Evolutionary conservation across 202 grass and related monocot species (phyloP).

Genomic region (Schoenoplectus tabernaemontani): DNA sequence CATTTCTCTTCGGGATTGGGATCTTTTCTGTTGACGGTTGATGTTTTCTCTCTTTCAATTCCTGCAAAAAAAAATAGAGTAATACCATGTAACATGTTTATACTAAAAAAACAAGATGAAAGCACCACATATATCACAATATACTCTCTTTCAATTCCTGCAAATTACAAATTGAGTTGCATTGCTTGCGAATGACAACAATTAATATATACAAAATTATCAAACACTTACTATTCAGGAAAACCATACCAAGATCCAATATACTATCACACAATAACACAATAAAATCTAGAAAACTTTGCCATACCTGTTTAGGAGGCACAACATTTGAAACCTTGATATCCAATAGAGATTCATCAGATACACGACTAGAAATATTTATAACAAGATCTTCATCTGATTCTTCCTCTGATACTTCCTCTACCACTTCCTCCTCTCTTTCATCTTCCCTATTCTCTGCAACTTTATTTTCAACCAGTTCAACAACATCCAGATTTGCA

Average conservation of each 20-base stretch:
- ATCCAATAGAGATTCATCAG: conserved; percentile 32
- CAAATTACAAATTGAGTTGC: neutral
- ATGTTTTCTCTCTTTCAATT: conserved; percentile 16
- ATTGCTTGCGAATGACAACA: neutral
- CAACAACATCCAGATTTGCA: conserved; percentile 6
- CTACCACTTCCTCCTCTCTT: neutral
- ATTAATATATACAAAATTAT: conserved; percentile 16
- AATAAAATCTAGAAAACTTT: neutral
- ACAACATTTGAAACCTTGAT: conserved; percentile 23
- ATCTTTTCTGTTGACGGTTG: conserved; percentile 24
- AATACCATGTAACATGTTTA: neutral
- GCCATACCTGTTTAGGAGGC: conserved; percentile 32
- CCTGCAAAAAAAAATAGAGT: conserved; percentile 29
- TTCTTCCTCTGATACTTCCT: conserved; percentile 36
- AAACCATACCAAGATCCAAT: neutral
- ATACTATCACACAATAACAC: neutral
- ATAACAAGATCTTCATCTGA: conserved; percentile 79
- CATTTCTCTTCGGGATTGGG: conserved; percentile 28
- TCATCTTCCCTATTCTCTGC: neutral
- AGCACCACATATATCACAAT: neutral
- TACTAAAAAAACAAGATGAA: neutral
- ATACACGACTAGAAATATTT: conserved; percentile 47
- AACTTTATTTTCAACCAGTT: conserved; percentile 14
- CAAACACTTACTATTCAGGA: neutral
- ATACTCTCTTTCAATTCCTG: too few species aligned